phyloP scores from a whole-genome alignment of 352 stramenopile genomes.

The Pythium biforme region DNA sequence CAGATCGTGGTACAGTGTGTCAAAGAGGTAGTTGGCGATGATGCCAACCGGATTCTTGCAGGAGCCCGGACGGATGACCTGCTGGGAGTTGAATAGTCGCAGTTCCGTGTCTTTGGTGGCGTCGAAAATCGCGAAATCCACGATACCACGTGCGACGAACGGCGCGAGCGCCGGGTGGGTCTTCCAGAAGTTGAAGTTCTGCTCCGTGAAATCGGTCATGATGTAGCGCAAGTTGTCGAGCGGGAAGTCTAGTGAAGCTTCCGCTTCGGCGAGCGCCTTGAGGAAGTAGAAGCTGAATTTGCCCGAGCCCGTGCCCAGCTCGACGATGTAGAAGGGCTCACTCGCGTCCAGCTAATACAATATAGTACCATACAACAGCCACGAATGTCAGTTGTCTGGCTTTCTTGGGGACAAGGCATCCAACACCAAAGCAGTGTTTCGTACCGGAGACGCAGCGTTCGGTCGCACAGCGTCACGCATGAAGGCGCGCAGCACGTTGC shows the following conservation, averaged over 20 bases:
- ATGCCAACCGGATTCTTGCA: slow-evolving; percentile 88
- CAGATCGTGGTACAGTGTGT: slow-evolving; percentile 91
- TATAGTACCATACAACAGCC: neutral
- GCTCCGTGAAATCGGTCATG: slow-evolving; percentile 94
- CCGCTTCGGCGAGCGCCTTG: slow-evolving; percentile 72
- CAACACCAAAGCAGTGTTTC: neutral
- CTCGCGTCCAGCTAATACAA: slow-evolving; percentile 66
- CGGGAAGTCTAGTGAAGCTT: slow-evolving; percentile 76
- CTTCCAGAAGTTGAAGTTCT: slow-evolving; percentile 94
- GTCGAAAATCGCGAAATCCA: slow-evolving; percentile 95
- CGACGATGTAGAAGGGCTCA: slow-evolving; percentile 93
- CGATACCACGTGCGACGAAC: slow-evolving; percentile 82
- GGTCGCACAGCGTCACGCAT: slow-evolving; percentile 54
- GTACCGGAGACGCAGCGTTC: slow-evolving; percentile 33
- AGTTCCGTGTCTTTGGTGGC: slow-evolving; percentile 87
- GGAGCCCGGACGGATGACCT: slow-evolving; percentile 44
- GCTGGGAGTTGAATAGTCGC: slow-evolving; percentile 56
- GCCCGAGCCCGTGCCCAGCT: slow-evolving; percentile 90
- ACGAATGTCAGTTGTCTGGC: neutral
- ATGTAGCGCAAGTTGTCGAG: slow-evolving; percentile 92
- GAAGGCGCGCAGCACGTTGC: slow-evolving; percentile 63
- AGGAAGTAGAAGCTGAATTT: slow-evolving; percentile 97
- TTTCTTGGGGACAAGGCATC: neutral
- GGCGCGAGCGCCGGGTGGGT: slow-evolving; percentile 80
- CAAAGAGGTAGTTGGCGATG: slow-evolving; percentile 94